Evolutionary conservation across 495 filamentous ascomycete species (phyloP), one percentile per base, ranked within the genome.

Genomic region (Hypoxylon rickii): DNA sequence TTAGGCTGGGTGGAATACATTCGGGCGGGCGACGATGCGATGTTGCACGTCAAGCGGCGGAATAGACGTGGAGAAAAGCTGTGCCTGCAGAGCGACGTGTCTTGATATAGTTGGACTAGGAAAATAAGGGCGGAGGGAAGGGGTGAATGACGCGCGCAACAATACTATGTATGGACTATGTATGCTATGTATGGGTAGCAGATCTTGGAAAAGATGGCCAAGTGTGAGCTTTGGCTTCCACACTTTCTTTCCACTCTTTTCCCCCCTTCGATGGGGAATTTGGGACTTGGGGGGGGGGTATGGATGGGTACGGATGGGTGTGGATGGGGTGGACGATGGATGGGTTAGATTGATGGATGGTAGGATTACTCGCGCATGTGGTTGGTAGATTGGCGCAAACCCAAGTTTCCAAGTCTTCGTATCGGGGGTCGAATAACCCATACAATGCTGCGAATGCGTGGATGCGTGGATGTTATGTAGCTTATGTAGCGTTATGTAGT

Each of bases 1-100:
- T 78, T 77, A 64, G 75, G 73, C 69, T 73, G 77, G 73, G 77
- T 73, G 73, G 77, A 74, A 75, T 80, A 80, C 77, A 80, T 80
- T 71, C 73, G 75, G 50, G 48, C 64, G 56, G 61, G 55, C 55
- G 60, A 66, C 66, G 66, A 63, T 66, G 66, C 66, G 59, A 66
- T 66, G 66, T 66, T 66, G 66, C 63, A 69, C 65, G 57, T 65
- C 60, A 54, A 59, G 66, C 63, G 63, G 63, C 58, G 51, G 55
- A 66, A 46, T 63, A 62, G 66, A 69, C 66, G 66, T 68, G 66
- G 63, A 68, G 66, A 66, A n/a, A 66, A 43, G 59, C 59, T 62
- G 56, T 66, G 66, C 61, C 66, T 75, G 73, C 74, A 74, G 73
- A 77, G 74, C 76, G 74, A 79, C 75, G 77, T 79, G 76, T 79